These are phyloP conservation scores for Colletotrichum lentis DNA, from an alignment of 2,329 filamentous ascomycete genomes.

Conservation along the genomic window DNA sequence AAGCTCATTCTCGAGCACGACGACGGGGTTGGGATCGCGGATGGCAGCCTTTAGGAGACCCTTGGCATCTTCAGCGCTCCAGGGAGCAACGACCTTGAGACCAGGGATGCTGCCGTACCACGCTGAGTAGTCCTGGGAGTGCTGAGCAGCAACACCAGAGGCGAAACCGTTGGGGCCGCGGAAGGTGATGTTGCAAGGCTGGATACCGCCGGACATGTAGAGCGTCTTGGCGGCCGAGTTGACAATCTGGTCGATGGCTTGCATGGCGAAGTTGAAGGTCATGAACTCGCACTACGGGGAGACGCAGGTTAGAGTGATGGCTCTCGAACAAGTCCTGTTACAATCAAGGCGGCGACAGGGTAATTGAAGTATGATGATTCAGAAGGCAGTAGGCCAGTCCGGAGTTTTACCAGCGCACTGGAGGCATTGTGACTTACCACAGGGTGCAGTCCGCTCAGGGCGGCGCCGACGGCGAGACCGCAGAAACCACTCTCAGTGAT, in stretches of 20 bases:
- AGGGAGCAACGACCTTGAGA: constrained; percentile 94
- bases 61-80: constrained; percentile 98
- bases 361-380: background rate
- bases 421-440: constrained; percentile 69
- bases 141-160: constrained; percentile 92
- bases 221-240: constrained; percentile 99
- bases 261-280: constrained; percentile 99
- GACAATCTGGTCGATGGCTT: constrained; percentile 99
- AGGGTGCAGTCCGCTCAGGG: constrained; percentile 91
- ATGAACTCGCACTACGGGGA: constrained; percentile 90
- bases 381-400: background rate
- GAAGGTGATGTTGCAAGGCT: constrained; percentile 99
- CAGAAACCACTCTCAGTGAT: constrained; percentile 97
- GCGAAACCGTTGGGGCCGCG: constrained; percentile 99
- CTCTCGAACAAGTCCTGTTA: background rate
- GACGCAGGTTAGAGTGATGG: constrained; percentile 11
- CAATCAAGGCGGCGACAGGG: too few relatives aligned
- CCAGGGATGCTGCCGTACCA: constrained; percentile 99
- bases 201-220: constrained; percentile 99
- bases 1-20: constrained; percentile 86
- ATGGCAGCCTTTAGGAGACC: constrained; percentile 97
- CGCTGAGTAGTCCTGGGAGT: constrained; percentile 97
- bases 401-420: background rate
- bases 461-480: constrained; percentile 93
- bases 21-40: constrained; percentile 95